Evolutionary conservation across 768 basidiomycete genomes (phyloP).

Genomic region (Coprinellus micaceus): DNA sequence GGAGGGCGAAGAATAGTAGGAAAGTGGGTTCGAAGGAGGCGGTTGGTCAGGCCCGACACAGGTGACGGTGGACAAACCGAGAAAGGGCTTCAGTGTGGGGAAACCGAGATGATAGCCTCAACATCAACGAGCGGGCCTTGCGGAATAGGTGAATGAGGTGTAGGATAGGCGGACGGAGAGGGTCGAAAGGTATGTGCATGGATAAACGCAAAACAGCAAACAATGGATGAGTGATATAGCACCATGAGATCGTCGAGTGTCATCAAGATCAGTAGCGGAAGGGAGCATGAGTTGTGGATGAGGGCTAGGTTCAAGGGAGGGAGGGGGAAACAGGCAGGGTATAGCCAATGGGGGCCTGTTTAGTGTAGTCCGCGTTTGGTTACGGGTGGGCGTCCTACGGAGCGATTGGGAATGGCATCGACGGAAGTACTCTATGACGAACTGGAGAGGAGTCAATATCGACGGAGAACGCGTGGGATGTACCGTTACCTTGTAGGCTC

Average conservation of each 20-base stretch:
- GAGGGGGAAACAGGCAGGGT: background rate
- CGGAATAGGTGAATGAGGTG: background rate
- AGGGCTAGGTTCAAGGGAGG: too few relatives aligned
- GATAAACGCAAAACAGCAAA: background rate
- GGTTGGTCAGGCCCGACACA: background rate
- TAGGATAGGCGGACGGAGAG: too few relatives aligned
- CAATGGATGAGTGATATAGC: background rate
- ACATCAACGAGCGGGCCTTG: too few relatives aligned
- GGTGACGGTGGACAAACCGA: background rate
- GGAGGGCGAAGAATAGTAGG: background rate
- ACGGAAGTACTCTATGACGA: too few relatives aligned
- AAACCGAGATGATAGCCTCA: too few relatives aligned
- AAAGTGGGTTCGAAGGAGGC: background rate
- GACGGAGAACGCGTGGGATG: too few relatives aligned
- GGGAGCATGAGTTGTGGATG: background rate
- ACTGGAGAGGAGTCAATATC: too few relatives aligned
- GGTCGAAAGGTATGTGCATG: background rate
- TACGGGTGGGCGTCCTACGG: too few relatives aligned
- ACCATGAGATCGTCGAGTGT: background rate
- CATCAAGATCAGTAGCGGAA: background rate
- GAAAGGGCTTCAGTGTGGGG: too few relatives aligned
- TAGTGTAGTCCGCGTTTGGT: too few relatives aligned
- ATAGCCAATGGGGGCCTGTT: background rate
- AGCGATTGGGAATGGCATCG: too few relatives aligned
- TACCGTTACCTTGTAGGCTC: too few relatives aligned